phyloP scores from a whole-genome alignment of 768 basidiomycete species.

The Amanita muscaria region DNA sequence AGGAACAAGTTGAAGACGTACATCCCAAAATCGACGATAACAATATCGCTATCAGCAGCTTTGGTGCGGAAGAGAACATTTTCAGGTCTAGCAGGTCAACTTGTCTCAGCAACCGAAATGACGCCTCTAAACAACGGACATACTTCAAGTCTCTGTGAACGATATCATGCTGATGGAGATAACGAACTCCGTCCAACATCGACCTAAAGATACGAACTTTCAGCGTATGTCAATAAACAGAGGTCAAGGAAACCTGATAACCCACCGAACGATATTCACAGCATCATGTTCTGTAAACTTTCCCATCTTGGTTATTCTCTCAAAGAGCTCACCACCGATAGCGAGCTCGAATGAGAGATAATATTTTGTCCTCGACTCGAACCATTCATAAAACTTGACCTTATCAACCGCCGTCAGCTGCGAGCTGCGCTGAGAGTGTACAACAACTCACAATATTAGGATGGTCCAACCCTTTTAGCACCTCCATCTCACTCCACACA shows the following conservation, averaged over 20 bases:
- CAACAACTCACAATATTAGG: slow-evolving; percentile 68
- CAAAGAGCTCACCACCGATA: slow-evolving; percentile 90
- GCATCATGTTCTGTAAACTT: slow-evolving; percentile 95
- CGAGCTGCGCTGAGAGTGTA: background rate
- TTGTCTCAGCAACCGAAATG: slow-evolving; percentile 2
- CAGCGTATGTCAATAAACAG: background rate
- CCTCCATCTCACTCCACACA: slow-evolving; percentile 92
- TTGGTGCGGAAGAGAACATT: slow-evolving; percentile 89
- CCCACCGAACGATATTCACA: slow-evolving; percentile 62
- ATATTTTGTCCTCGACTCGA: too few species aligned
- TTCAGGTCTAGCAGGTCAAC: slow-evolving; percentile 56
- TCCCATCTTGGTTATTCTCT: slow-evolving; percentile 73
- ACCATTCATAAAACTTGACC: slow-evolving; percentile 97
- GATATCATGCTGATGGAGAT: slow-evolving; percentile 87
- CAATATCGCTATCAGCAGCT: slow-evolving; percentile 71
- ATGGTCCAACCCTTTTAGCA: slow-evolving; percentile 83
- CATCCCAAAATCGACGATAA: slow-evolving; percentile 98
- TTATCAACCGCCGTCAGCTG: slow-evolving; percentile 18
- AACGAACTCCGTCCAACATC: slow-evolving; percentile 75
- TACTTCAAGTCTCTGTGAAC: slow-evolving; percentile 96
- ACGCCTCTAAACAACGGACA: slow-evolving; percentile 12
- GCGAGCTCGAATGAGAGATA: too few species aligned
- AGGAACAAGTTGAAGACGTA: slow-evolving; percentile 26
- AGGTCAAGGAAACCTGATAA: slow-evolving; percentile 10
- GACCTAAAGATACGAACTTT: slow-evolving; percentile 40